A percentile compares a stretch with the other conserved stretches of the same genome.
Evolutionary conservation across 257 asterid genomes (phyloP).

Genomic region (Penstemon newberryi): DNA sequence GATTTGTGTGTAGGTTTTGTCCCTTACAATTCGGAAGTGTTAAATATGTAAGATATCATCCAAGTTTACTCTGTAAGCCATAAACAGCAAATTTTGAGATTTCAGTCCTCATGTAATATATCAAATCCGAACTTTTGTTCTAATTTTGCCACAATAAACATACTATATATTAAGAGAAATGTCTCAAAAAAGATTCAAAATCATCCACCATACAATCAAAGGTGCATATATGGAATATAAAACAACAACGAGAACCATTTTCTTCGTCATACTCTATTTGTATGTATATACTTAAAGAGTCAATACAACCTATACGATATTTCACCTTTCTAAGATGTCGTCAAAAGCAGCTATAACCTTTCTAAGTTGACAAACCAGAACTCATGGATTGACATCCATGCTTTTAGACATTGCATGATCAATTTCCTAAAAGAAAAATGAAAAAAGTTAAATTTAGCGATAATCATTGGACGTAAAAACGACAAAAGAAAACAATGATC

Average conservation of each 20-base stretch:
- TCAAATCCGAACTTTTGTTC: neutral
- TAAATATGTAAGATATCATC: too few species aligned
- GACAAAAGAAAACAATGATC: neutral
- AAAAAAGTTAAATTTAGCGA: neutral
- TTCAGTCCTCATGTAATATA: slow-evolving; percentile 27
- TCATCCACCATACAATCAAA: neutral
- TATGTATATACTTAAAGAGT: neutral
- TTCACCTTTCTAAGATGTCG: slow-evolving; percentile 11
- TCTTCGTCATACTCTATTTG: neutral
- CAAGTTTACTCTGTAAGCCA: too few species aligned
- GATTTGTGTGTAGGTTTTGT: too few species aligned
- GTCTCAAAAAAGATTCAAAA: neutral
- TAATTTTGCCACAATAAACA: neutral
- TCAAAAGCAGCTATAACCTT: neutral
- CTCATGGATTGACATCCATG: neutral
- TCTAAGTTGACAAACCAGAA: neutral
- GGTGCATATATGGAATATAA: neutral
- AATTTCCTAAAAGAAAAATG: neutral
- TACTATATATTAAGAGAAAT: neutral
- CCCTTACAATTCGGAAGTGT: too few species aligned
- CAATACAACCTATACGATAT: neutral
- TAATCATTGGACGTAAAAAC: neutral
- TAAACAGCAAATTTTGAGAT: slow-evolving; percentile 37
- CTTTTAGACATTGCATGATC: neutral
- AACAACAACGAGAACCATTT: neutral